Conservation (phyloP, 768 basidiomycete species). For the Butyriboletus loyo region DNA sequence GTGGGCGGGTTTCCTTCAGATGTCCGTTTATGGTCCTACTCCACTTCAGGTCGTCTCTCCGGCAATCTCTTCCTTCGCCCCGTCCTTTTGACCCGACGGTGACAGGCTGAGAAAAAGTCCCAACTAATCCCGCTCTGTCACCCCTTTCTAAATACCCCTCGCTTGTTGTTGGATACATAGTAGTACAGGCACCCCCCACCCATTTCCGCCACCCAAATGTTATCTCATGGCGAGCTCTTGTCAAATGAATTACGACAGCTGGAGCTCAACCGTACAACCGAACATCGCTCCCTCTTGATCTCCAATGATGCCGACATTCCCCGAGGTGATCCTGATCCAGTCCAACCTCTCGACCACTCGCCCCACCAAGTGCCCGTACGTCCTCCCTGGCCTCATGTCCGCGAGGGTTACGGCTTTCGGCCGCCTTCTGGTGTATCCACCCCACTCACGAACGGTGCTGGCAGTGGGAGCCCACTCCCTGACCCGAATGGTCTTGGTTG, state of each 20-base stretch:
- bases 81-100: not conserved
- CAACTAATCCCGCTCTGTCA: not conserved
- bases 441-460: slow-evolving; percentile 41
- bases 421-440: slow-evolving; percentile 64
- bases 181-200: not conserved
- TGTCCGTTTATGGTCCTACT: slow-evolving; percentile 21
- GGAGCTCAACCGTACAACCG: slow-evolving; percentile 28
- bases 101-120: not conserved
- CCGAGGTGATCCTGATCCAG: slow-evolving; percentile 2
- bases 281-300: not conserved
- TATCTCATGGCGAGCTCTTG: slow-evolving; percentile 40
- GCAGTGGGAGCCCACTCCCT: slow-evolving; percentile 36
- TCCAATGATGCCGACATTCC: slow-evolving; percentile 9
- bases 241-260: slow-evolving; percentile 48
- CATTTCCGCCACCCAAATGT: slow-evolving; percentile 15
- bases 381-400: slow-evolving; percentile 37
- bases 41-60: slow-evolving; percentile 14
- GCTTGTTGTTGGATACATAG: not conserved
- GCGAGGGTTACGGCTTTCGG: slow-evolving; percentile 84
- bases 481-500: slow-evolving; percentile 82
- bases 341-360: slow-evolving; percentile 8
- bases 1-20: slow-evolving; percentile 16
- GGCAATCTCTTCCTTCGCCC: not conserved
- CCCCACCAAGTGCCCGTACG: slow-evolving; percentile 16
- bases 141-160: not conserved